Evolutionary conservation across 2,329 filamentous ascomycete genomes (phyloP).

Genomic region (Phialophora macrospora): DNA sequence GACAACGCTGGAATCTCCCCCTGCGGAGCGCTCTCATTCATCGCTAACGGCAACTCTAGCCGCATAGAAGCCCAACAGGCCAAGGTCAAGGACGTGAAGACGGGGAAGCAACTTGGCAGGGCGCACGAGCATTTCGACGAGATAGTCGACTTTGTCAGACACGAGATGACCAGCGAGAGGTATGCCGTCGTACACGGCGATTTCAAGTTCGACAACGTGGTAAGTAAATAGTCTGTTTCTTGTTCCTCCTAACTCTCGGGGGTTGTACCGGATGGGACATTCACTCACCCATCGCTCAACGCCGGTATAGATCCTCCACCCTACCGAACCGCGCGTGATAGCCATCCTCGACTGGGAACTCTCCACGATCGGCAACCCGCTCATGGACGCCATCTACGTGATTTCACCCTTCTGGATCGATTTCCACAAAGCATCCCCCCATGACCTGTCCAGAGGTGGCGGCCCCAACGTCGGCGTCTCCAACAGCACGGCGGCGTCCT

Average conservation of each 20-base stretch:
- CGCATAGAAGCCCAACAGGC: slow-evolving; percentile 74
- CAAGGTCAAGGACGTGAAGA: slow-evolving; percentile 70
- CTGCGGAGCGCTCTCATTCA: neutral
- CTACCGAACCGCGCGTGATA: slow-evolving; percentile 77
- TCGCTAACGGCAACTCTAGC: neutral
- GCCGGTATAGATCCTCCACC: slow-evolving; percentile 65
- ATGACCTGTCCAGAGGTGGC: neutral
- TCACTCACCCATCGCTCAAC: neutral
- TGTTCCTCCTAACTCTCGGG: neutral
- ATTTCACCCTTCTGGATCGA: slow-evolving; percentile 30
- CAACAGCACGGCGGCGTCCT: slow-evolving; percentile 4
- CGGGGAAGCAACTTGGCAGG: slow-evolving; percentile 70
- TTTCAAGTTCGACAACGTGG: slow-evolving; percentile 82
- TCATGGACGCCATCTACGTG: slow-evolving; percentile 46
- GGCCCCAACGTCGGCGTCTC: slow-evolving; percentile 10
- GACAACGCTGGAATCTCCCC: no score
- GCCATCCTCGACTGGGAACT: slow-evolving; percentile 92
- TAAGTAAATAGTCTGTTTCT: slow-evolving; percentile 42
- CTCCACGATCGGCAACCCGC: slow-evolving; percentile 83
- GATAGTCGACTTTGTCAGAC: slow-evolving; percentile 71
- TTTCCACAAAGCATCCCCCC: slow-evolving; percentile 4
- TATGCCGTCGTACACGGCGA: slow-evolving; percentile 80
- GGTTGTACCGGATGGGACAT: neutral
- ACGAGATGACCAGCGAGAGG: slow-evolving; percentile 71
- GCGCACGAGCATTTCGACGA: slow-evolving; percentile 64